Evolutionary conservation across 2,329 filamentous ascomycete genomes (phyloP), one percentile per base, ranked within the genome.

Genomic region (Aspergillus sp.): DNA sequence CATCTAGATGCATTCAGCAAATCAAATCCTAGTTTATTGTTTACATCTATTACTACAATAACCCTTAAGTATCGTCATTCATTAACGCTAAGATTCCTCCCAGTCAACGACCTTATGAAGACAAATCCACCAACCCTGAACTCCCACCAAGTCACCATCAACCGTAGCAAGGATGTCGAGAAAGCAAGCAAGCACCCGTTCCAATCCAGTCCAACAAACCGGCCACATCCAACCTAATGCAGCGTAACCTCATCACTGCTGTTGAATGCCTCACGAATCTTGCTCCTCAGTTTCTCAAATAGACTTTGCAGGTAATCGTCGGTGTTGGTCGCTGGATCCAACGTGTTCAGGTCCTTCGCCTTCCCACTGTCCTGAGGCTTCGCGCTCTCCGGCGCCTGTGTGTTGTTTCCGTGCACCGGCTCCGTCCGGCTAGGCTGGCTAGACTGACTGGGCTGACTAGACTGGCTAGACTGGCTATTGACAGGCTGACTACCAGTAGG

Each of bases 231-330:
- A 23, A 37, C 33, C 46, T 17, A 40, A 33, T 25, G 19, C 45
- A 53, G 52, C 17, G 49, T 15, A 54, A 69, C 14, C 56, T 73
- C 70, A 58, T 73, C 71, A n/a, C 65, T 67, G 35, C 66, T 68
- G 56, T 71, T 58, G 19, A 69, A 14, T 15, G 57, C 40, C 37
- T 69, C 52, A 0, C 56, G 62, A 31, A 72, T 55, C 21, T 60
- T 58, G 49, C 60, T 21, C 50, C 58, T 57, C 27, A 73, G 12
- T 6, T 52, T 35, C 14, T 48, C 45, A 15, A 66, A 59, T 14
- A 73, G 27, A 7, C 51, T 55, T 33, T 54, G 54, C 23, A 69
- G 55, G 46, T 69, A 65, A 14, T 50, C 27, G 1, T 61, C 49
- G 2, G 67, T 33, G 41, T 72, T 65, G 1, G 64, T 47, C 1